phyloP scores from a whole-genome alignment of 2,329 filamentous ascomycete species.

The Exophiala aquamarina region DNA sequence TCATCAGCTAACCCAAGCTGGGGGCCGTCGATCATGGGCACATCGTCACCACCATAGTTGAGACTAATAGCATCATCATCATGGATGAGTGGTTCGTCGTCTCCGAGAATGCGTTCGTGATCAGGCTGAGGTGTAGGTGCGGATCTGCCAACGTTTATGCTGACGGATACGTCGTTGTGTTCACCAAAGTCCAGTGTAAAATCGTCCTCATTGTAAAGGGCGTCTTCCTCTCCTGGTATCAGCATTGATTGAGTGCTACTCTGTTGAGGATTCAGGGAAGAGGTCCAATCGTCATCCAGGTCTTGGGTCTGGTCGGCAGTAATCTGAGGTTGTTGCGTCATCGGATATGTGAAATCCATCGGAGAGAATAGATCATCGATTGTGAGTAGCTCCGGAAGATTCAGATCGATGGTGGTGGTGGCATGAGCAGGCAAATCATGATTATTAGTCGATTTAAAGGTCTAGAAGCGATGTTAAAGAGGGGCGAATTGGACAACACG shows the following conservation, averaged over 20 bases:
- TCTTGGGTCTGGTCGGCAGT: constrained; percentile 18
- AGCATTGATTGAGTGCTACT: constrained; percentile 59
- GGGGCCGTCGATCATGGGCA: constrained; percentile 40
- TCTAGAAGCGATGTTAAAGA: constrained; percentile 57
- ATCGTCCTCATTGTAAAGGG: constrained; percentile 61
- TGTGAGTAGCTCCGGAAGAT: constrained; percentile 88
- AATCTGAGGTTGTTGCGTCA: constrained; percentile 65
- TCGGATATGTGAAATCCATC: constrained; percentile 75
- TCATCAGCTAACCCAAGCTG: constrained; percentile 57
- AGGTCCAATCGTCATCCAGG: constrained; percentile 58
- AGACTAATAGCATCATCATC: constrained; percentile 55
- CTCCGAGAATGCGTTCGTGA: constrained; percentile 60
- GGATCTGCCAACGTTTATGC: constrained; percentile 88
- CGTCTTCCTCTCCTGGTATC: constrained; percentile 44
- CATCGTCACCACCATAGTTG: constrained; percentile 49
- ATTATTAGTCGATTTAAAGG: constrained; percentile 90
- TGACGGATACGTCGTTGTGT: constrained; percentile 62
- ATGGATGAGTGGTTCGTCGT: constrained; percentile 55
- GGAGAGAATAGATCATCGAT: constrained; percentile 90
- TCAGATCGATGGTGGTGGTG: constrained; percentile 78
- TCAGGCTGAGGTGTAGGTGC: constrained; percentile 67
- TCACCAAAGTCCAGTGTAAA: constrained; percentile 74
- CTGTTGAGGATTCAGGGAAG: constrained; percentile 72
- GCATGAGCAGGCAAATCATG: constrained; percentile 88
- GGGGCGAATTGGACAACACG: not conserved